phyloP scores from a whole-genome alignment of 257 asterid species.

The Nicotiana obtusifolia region DNA sequence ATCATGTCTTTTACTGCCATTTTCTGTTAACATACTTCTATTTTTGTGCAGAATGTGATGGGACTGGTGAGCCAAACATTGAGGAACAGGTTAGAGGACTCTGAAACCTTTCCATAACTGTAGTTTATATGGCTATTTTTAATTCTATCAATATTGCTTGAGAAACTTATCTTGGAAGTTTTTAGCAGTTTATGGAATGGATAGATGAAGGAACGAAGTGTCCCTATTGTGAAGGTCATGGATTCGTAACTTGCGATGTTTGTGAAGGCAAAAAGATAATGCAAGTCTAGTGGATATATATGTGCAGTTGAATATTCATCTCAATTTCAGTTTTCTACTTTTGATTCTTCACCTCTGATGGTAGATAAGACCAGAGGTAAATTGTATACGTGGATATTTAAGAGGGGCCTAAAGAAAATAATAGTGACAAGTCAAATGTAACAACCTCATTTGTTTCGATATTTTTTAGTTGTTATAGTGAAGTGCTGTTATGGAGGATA shows the following conservation, averaged over 20 bases:
- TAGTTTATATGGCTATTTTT: not conserved
- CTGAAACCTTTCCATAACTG: not conserved
- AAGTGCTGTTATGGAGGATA: no score
- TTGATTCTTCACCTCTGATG: not conserved
- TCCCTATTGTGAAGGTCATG: constrained; percentile 80
- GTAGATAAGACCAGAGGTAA: not conserved
- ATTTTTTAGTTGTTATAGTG: no score
- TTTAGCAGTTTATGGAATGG: constrained; percentile 84
- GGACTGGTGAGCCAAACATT: constrained; percentile 92
- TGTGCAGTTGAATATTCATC: not conserved
- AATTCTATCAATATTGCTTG: not conserved
- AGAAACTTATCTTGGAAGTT: not conserved
- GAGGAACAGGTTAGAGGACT: constrained; percentile 69
- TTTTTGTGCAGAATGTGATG: constrained; percentile 78
- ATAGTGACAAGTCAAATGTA: not conserved
- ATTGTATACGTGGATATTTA: not conserved
- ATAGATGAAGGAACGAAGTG: constrained; percentile 78
- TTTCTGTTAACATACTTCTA: not conserved
- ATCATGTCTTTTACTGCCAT: not conserved
- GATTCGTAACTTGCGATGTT: constrained; percentile 54
- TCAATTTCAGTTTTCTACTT: not conserved
- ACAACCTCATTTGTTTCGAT: no score
- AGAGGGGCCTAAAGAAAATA: not conserved
- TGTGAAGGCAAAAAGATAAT: constrained; percentile 46
- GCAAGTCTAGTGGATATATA: constrained; percentile 12